Conservation (phyloP, 768 basidiomycete species). For the Phallus indusiatus region DNA sequence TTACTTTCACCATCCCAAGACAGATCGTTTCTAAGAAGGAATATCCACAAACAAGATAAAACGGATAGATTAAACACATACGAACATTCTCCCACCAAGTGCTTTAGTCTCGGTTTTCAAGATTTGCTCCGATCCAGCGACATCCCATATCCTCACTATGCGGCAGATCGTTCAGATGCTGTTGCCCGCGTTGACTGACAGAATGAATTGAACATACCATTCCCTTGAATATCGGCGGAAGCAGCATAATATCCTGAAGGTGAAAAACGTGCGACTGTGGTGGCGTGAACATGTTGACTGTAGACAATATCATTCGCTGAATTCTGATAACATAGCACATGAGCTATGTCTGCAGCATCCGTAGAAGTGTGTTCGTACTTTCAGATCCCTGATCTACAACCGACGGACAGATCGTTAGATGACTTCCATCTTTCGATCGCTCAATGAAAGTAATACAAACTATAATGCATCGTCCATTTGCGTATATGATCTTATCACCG, state of each 20-base stretch:
- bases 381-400: conserved; percentile 69
- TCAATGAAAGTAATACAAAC: conserved; percentile 37
- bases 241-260: conserved; percentile 95
- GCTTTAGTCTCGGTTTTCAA: conserved; percentile 77
- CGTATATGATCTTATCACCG: conserved; percentile 79
- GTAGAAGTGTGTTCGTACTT: conserved; percentile 36
- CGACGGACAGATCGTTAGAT: conserved; percentile 6
- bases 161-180: not conserved
- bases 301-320: conserved; percentile 55
- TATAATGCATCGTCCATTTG: conserved; percentile 76
- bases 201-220: conserved; percentile 38
- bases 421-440: not conserved
- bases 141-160: conserved; percentile 88
- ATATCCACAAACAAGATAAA: not conserved
- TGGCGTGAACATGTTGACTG: conserved; percentile 70
- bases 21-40: conserved; percentile 67
- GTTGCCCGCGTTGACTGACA: not conserved
- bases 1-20: conserved; percentile 97
- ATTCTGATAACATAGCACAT: conserved; percentile 37
- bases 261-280: conserved; percentile 85
- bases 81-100: conserved; percentile 64
- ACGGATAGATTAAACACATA: conserved; percentile 6
- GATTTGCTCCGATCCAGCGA: conserved; percentile 71
- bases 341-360: not conserved
- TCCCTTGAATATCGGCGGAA: conserved; percentile 75